These are phyloP conservation scores for Oryza meridionalis DNA, from an alignment of 176 grass and related monocot genomes.

Conservation along the genomic window DNA sequence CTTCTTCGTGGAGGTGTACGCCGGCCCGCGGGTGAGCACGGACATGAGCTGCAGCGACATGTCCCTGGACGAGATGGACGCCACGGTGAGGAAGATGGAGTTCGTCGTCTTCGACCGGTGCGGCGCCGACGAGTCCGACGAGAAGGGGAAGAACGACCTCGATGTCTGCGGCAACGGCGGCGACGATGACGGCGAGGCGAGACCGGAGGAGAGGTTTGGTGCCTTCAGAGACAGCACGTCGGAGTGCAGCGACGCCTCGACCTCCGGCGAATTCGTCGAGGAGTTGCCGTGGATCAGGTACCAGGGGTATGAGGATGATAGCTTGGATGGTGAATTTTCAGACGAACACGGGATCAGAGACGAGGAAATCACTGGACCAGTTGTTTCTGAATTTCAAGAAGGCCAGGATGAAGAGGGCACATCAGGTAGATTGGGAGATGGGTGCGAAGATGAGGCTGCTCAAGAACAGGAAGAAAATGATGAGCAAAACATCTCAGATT, in stretches of 20 bases:
- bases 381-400: constrained; percentile 21
- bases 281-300: constrained; percentile 56
- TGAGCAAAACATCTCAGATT: neutral
- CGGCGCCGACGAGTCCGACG: neutral
- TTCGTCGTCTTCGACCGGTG: constrained; percentile 72
- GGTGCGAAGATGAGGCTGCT: neutral
- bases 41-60: constrained; percentile 75
- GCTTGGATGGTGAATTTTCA: constrained; percentile 42
- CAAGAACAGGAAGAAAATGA: constrained; percentile 13
- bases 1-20: constrained; percentile 88
- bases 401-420: constrained; percentile 7
- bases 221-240: constrained; percentile 58
- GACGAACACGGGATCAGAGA: constrained; percentile 33
- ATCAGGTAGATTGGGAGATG: neutral
- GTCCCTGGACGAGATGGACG: constrained; percentile 80
- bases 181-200: neutral
- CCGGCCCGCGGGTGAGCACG: constrained; percentile 56
- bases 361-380: constrained; percentile 7
- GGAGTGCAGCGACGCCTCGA: constrained; percentile 41
- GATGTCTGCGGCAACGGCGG: neutral
- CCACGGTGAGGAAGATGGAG: constrained; percentile 60
- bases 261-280: constrained; percentile 36
- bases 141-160: constrained; percentile 28
- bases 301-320: constrained; percentile 43
- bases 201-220: constrained; percentile 41